Percentiles rank a stretch among this genome's conserved stretches.
These are phyloP conservation scores for Tylopilus subfusipes DNA, from an alignment of 768 basidiomycete genomes.

Conservation along the genomic window DNA sequence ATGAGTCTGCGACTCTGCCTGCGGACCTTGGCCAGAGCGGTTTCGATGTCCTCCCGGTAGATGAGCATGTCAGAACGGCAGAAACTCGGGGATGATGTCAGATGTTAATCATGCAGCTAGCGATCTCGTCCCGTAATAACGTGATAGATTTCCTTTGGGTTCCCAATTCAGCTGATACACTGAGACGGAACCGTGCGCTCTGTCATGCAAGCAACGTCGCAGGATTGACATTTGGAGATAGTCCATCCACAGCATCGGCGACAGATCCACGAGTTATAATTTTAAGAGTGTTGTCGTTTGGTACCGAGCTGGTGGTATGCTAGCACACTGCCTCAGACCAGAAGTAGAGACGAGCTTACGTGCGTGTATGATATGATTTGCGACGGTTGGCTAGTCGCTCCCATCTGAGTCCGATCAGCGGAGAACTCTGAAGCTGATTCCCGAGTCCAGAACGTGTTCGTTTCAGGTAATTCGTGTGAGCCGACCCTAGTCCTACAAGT, in stretches of 20 bases:
- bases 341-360: conserved; percentile 2
- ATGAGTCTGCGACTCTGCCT: conserved; percentile 82
- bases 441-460: background rate
- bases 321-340: conserved; percentile 3
- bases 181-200: conserved; percentile 14
- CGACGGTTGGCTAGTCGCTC: background rate
- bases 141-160: background rate
- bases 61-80: conserved; percentile 28
- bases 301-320: background rate
- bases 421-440: conserved; percentile 1
- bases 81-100: conserved; percentile 9
- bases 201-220: background rate
- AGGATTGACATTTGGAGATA: conserved; percentile 1
- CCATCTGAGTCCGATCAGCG: conserved; percentile 5
- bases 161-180: conserved; percentile 2
- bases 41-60: conserved; percentile 72
- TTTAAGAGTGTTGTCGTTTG: background rate
- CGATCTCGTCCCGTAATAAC: background rate
- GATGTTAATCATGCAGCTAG: background rate
- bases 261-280: background rate
- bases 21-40: conserved; percentile 79
- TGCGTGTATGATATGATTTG: background rate
- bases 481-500: no score
- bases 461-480: background rate
- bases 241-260: background rate